A percentile compares a stretch with the other conserved stretches of the same genome.
phyloP scores from a whole-genome alignment of 306 rosid genomes.

The Vigna trinervia region DNA sequence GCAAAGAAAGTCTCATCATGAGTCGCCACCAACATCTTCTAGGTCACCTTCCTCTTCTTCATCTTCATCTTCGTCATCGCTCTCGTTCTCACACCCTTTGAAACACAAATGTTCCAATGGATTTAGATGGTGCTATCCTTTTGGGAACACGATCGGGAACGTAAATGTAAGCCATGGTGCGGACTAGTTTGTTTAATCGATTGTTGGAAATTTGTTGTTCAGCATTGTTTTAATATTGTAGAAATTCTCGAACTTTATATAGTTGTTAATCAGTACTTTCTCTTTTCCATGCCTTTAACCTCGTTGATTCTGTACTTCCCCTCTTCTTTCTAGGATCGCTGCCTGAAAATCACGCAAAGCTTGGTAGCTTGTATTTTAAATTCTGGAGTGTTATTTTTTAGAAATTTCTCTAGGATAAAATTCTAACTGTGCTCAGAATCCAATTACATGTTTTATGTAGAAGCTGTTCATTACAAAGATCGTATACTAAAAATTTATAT shows the following conservation, averaged over 20 bases:
- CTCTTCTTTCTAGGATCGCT: too few species aligned
- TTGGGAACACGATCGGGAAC: conserved; percentile 42
- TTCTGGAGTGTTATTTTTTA: too few species aligned
- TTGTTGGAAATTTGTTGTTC: conserved; percentile 8
- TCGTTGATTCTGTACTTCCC: too few species aligned
- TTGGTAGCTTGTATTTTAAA: too few species aligned
- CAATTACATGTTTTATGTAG: too few species aligned
- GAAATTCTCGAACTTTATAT: neutral
- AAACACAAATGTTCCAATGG: conserved; percentile 12
- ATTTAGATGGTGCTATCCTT: conserved; percentile 46
- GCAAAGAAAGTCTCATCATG: conserved; percentile 39
- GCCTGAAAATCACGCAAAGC: too few species aligned
- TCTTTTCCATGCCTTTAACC: too few species aligned
- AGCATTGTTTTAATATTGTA: conserved; percentile 34
- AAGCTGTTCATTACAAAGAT: too few species aligned
- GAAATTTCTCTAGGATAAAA: too few species aligned
- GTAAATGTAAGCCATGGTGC: conserved; percentile 42
- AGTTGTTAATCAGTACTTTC: too few species aligned
- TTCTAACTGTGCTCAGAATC: too few species aligned
- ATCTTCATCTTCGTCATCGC: conserved; percentile 3
- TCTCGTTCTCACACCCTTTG: conserved; percentile 30
- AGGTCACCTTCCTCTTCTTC: conserved; percentile 11
- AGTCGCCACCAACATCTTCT: conserved; percentile 21
- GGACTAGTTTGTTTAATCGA: neutral
- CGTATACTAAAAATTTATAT: too few species aligned